Evolutionary conservation across 257 asterid species (phyloP), one percentile per base, ranked within the genome.

Genomic region (Scutellaria galericulata): DNA sequence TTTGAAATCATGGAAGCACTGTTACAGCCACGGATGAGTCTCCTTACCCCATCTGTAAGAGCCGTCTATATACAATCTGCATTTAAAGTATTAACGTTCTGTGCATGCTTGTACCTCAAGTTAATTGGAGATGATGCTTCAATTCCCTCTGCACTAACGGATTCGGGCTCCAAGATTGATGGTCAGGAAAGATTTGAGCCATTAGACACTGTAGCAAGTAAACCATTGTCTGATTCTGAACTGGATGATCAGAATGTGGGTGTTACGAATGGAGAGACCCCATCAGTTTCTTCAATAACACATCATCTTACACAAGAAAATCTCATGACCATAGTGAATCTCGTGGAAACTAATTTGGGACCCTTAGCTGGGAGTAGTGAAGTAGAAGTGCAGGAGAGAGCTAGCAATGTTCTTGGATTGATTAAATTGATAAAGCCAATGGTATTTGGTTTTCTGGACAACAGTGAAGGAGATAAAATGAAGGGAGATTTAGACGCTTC

Each of bases 381-480:
- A 64, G 96, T 91, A 44, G 99, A 94, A 83, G 82, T 94, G 52
- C 90, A 81, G 70, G 99, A 94, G 82, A 86, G 99, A 78, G 95
- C 88, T 15, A 84, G 80, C 72, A 94, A 94, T 78, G 84, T 86
- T 65, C 82, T 91, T 67, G 96, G 96, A 70, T 83, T 94, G 73
- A 85, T 88, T 73, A 80, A 78, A 75, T 65, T 94, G 84, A 73
- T 88, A 70, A 81, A 82, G 64, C 89, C 85, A 59, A 84, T 80
- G 69, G 58, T 89, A 57, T 82, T 56, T 57, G 86, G 82, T 81
- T 58, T 47, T 72, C 47, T 70, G 59, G 77, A 64, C 44, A 72
- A 73, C 53, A 63, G 54, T 77, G 85, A 81, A 78, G 89, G 71
- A 68, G 83, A 80, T 67, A 64, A 69, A 58, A 62, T 39, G 40